Evolutionary conservation across 495 filamentous ascomycete genomes (phyloP).

Genomic region (Penicillium argentinense): DNA sequence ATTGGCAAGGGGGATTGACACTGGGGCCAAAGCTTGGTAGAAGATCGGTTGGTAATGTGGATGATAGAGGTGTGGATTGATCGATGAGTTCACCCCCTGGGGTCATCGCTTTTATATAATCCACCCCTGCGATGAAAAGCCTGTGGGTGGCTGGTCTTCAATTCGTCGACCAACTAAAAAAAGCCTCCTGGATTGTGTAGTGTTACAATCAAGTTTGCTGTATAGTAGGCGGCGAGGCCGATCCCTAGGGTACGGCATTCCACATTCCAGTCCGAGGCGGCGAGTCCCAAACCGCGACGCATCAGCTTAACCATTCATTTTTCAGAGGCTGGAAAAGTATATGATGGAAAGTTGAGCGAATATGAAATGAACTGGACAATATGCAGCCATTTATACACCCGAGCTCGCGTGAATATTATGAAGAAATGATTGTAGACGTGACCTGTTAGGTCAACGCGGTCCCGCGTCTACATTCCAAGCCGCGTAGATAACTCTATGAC

Average conservation of each 20-base stretch:
- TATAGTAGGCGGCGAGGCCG: slow-evolving; percentile 1
- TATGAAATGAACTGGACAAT: no score
- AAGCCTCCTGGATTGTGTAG: slow-evolving; percentile 13
- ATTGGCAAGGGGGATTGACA: not conserved
- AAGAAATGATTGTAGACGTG: no score
- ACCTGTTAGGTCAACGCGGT: not conserved
- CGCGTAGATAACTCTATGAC: not conserved
- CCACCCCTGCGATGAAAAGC: not conserved
- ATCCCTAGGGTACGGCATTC: slow-evolving; percentile 16
- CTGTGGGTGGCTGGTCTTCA: slow-evolving; percentile 6
- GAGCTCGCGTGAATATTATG: no score
- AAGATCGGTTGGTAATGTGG: not conserved
- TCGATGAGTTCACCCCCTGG: not conserved
- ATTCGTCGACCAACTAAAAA: not conserved
- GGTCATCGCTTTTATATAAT: slow-evolving; percentile 16
- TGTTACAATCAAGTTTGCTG: slow-evolving; percentile 1
- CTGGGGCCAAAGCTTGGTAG: not conserved
- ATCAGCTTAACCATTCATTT: not conserved
- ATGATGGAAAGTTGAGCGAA: not conserved
- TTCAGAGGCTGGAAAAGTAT: not conserved
- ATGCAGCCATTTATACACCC: no score
- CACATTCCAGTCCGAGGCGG: slow-evolving; percentile 18
- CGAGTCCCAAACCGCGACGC: not conserved
- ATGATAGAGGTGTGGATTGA: not conserved
- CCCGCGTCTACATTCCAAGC: slow-evolving; percentile 2